Percentiles rank a stretch among this genome's conserved stretches.
These are phyloP conservation scores for Microbotryum saponariae DNA, from an alignment of 1,284 basidiomycete species.

Conservation along the genomic window DNA sequence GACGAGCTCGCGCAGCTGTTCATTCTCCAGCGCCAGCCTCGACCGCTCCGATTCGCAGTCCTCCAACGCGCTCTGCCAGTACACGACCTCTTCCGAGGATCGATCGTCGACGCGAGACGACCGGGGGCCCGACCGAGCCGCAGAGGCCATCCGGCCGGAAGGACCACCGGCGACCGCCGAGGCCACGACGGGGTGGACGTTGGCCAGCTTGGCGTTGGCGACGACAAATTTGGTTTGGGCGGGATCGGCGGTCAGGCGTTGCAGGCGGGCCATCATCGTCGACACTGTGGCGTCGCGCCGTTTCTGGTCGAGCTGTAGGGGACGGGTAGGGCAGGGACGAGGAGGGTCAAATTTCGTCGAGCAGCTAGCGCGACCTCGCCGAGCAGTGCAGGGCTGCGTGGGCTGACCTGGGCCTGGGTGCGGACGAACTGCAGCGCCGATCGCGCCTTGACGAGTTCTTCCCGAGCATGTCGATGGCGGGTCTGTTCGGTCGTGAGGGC, in stretches of 20 bases:
- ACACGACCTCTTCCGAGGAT: constrained; percentile 10
- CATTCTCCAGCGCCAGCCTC: constrained; percentile 7
- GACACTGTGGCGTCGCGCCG: constrained; percentile 23
- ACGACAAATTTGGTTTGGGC: constrained; percentile 1
- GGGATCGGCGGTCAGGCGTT: constrained; percentile 20
- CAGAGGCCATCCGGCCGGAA: background rate
- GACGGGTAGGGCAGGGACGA: background rate
- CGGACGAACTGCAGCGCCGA: constrained; percentile 24
- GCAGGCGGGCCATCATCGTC: constrained; percentile 12
- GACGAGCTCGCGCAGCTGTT: constrained; percentile 13
- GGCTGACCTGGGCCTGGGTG: constrained; percentile 24
- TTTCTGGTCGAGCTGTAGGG: constrained; percentile 26
- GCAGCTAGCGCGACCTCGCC: background rate
- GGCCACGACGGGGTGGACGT: background rate
- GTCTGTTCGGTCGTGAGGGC: constrained; percentile 16
- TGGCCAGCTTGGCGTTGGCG: background rate
- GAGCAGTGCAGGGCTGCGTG: background rate
- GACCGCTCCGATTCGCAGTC: constrained; percentile 4
- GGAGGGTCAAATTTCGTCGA: too few relatives aligned
- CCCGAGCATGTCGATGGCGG: constrained; percentile 6
- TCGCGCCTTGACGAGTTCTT: constrained; percentile 21
- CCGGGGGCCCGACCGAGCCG: too few relatives aligned
- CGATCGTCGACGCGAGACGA: too few relatives aligned
- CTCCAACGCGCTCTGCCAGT: constrained; percentile 13
- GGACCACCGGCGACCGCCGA: background rate